These are phyloP conservation scores for Punica granatum DNA, from an alignment of 345 rosid species.

Conservation along the genomic window DNA sequence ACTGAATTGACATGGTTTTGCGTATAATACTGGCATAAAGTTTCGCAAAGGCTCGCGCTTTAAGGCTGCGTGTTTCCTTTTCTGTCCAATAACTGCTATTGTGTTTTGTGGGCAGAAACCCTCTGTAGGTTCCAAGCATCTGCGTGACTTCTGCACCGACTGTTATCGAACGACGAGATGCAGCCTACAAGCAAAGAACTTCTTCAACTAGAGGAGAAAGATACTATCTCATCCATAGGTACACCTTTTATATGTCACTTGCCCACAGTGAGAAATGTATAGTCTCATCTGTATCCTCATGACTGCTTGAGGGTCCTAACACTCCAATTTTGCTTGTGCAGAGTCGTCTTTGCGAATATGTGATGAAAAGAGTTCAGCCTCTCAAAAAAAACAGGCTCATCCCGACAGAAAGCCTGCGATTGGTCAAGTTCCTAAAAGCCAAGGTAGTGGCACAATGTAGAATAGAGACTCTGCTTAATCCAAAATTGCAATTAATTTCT, in stretches of 20 bases:
- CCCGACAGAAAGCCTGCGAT: conserved; percentile 30
- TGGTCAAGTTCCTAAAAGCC: conserved; percentile 44
- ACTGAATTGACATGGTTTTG: not conserved
- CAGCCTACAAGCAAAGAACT: conserved; percentile 35
- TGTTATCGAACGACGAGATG: conserved; percentile 14
- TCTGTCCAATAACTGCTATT: not conserved
- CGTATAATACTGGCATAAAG: no score
- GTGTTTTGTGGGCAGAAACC: not conserved
- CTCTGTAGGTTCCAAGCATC: not conserved
- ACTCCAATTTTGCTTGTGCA: conserved; percentile 7
- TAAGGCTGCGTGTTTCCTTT: not conserved
- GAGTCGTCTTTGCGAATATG: conserved; percentile 41
- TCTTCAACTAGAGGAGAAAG: conserved; percentile 29
- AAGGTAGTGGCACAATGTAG: conserved; percentile 21
- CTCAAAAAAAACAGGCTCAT: conserved; percentile 15
- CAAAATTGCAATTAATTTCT: not conserved
- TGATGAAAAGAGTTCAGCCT: conserved; percentile 11
- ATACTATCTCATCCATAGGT: conserved; percentile 28
- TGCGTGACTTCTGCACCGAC: not conserved
- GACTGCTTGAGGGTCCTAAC: not conserved
- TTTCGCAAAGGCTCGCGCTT: no score
- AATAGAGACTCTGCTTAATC: not conserved
- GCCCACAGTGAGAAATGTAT: not conserved
- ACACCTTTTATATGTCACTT: not conserved
- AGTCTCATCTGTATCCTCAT: not conserved